phyloP scores from a whole-genome alignment of 208 protist species.

The Trypanosomatidae sp. region DNA sequence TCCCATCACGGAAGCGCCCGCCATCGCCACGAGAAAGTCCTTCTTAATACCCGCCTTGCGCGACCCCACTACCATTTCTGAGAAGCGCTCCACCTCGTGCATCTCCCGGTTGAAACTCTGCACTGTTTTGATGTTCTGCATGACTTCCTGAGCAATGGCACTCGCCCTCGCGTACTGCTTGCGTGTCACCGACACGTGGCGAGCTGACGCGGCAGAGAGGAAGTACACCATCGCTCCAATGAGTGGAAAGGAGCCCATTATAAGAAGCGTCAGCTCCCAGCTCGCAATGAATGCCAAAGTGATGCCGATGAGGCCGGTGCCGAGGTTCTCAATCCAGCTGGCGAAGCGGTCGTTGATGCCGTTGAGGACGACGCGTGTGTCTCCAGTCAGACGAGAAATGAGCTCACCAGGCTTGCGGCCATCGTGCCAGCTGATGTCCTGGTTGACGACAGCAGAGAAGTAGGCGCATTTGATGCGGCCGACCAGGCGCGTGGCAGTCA shows the following conservation, averaged over 20 bases:
- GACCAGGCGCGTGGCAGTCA: constrained; percentile 46
- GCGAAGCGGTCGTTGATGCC: constrained; percentile 88
- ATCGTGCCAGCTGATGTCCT: constrained; percentile 89
- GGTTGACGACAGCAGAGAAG: constrained; percentile 62
- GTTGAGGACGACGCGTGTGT: constrained; percentile 78
- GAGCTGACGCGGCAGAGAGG: constrained; percentile 45
- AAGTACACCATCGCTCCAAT: constrained; percentile 47
- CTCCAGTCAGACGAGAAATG: constrained; percentile 69
- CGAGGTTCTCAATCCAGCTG: constrained; percentile 57
- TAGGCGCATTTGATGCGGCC: constrained; percentile 43
- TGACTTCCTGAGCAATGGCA: constrained; percentile 84
- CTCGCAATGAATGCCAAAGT: constrained; percentile 69
- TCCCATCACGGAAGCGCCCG: constrained; percentile 38
- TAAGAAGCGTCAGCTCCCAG: constrained; percentile 80
- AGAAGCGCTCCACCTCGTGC: constrained; percentile 63
- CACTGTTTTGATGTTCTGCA: constrained; percentile 84
- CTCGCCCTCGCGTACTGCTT: constrained; percentile 79
- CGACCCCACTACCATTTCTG: constrained; percentile 39
- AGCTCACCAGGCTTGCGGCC: constrained; percentile 64
- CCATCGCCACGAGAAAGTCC: constrained; percentile 46
- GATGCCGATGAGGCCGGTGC: constrained; percentile 80
- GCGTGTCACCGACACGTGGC: constrained; percentile 45
- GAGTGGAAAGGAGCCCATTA: constrained; percentile 66
- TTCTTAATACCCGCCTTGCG: constrained; percentile 60
- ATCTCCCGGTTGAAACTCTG: constrained; percentile 72